A percentile compares a stretch with the other conserved stretches of the same genome.
phyloP scores from a whole-genome alignment of 2,329 filamentous ascomycete species.

The Triangularia setosa region DNA sequence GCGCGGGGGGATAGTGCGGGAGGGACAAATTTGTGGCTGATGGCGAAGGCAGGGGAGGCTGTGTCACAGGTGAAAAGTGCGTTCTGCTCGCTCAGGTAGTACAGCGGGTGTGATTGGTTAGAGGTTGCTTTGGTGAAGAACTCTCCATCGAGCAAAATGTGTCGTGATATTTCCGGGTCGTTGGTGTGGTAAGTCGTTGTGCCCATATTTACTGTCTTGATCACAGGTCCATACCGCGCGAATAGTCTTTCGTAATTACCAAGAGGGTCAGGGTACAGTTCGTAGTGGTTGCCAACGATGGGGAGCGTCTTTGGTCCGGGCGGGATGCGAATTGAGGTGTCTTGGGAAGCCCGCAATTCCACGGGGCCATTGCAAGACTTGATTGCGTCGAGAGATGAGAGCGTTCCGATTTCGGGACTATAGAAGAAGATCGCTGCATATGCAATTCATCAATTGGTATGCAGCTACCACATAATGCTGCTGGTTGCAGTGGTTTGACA shows the following conservation, averaged over 20 bases:
- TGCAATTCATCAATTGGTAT: too few relatives aligned
- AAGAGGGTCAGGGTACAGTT: constrained; percentile 54
- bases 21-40: constrained; percentile 59
- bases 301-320: constrained; percentile 48
- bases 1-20: constrained; percentile 56
- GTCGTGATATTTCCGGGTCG: constrained; percentile 42
- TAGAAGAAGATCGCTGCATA: too few relatives aligned
- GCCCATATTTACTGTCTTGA: constrained; percentile 51
- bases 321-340: constrained; percentile 39
- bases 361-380: neutral
- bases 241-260: constrained; percentile 45
- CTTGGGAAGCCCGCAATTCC: neutral
- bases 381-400: neutral
- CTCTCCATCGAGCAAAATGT: constrained; percentile 46
- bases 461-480: too few relatives aligned
- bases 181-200: constrained; percentile 48
- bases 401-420: neutral
- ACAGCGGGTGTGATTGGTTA: constrained; percentile 45
- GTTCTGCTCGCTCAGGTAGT: constrained; percentile 37
- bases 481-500: neutral
- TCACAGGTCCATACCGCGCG: constrained; percentile 47
- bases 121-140: constrained; percentile 51
- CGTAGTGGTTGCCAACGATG: constrained; percentile 51
- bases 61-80: constrained; percentile 49
- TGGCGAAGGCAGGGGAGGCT: constrained; percentile 44